Percentiles rank a stretch among this genome's conserved stretches.
Conservation (phyloP, 2,329 filamentous ascomycete genomes). For the Plenodomus lindquistii region DNA sequence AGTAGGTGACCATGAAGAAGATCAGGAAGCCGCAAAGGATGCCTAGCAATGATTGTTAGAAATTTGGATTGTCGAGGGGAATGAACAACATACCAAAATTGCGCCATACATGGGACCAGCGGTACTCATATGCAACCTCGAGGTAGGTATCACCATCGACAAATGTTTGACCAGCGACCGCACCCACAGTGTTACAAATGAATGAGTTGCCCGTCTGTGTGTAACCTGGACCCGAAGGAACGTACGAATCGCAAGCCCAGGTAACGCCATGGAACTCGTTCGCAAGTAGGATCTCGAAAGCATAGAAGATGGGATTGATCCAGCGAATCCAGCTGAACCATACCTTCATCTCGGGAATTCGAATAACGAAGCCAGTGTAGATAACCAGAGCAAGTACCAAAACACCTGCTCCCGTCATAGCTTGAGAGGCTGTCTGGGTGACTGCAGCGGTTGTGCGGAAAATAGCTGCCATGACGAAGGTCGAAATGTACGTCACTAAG, state of each 20-base stretch:
- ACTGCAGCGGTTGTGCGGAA: slow-evolving; percentile 78
- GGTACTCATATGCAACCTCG: slow-evolving; percentile 37
- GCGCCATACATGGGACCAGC: slow-evolving; percentile 54
- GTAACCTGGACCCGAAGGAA: slow-evolving; percentile 46
- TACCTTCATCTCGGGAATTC: slow-evolving; percentile 60
- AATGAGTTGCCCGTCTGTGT: slow-evolving; percentile 25
- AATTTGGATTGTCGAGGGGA: not conserved
- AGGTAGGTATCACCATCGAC: slow-evolving; percentile 48
- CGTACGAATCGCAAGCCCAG: slow-evolving; percentile 41
- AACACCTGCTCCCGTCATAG: slow-evolving; percentile 58
- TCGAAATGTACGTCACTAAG: slow-evolving; percentile 57
- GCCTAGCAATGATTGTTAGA: slow-evolving; percentile 43
- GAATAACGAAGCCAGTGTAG: slow-evolving; percentile 70
- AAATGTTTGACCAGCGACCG: slow-evolving; percentile 43
- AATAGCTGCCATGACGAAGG: slow-evolving; percentile 76
- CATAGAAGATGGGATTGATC: slow-evolving; percentile 73
- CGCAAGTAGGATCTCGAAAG: slow-evolving; percentile 76
- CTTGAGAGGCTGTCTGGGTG: slow-evolving; percentile 67
- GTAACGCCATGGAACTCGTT: slow-evolving; percentile 63
- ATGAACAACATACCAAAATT: slow-evolving; percentile 54
- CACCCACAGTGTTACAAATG: slow-evolving; percentile 47
- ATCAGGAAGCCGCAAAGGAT: slow-evolving; percentile 68
- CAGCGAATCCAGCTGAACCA: slow-evolving; percentile 59
- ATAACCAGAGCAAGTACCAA: slow-evolving; percentile 67
- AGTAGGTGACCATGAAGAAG: slow-evolving; percentile 66